phyloP scores from a whole-genome alignment of 768 basidiomycete genomes.

The Pholiota microspora region DNA sequence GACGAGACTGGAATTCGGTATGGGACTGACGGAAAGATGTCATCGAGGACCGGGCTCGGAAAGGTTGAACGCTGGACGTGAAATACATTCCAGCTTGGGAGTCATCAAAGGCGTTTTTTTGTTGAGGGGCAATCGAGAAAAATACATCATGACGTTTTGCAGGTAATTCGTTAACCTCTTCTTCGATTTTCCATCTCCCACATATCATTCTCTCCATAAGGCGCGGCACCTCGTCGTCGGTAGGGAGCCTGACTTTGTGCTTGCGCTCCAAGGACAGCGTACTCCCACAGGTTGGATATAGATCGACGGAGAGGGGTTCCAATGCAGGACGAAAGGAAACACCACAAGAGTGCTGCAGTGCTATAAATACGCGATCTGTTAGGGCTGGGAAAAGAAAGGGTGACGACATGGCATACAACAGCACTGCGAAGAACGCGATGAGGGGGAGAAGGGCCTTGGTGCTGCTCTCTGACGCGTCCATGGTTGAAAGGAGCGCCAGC shows the following conservation, averaged over 20 bases:
- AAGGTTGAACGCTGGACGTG: neutral
- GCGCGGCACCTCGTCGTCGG: constrained; percentile 31
- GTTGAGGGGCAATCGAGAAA: neutral
- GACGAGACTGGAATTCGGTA: constrained; percentile 4
- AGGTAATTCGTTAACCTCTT: constrained; percentile 12
- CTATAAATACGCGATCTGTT: constrained; percentile 15
- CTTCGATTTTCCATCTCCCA: constrained; percentile 57
- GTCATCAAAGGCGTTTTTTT: neutral
- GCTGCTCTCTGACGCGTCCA: constrained; percentile 19
- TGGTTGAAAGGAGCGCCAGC: constrained; percentile 5
- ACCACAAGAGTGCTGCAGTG: constrained; percentile 54
- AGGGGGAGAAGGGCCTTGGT: constrained; percentile 37
- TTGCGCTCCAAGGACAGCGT: constrained; percentile 38
- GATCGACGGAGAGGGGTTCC: constrained; percentile 46
- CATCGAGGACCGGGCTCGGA: neutral
- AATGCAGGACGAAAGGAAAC: constrained; percentile 65
- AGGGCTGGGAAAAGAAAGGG: neutral
- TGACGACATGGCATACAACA: constrained; percentile 39
- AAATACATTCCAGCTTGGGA: too few species aligned
- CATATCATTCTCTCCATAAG: constrained; percentile 43
- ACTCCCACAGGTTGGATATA: constrained; percentile 49
- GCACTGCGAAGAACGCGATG: constrained; percentile 42
- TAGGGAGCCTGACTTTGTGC: constrained; percentile 14
- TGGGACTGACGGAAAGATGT: neutral
- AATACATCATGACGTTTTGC: neutral